Conservation (phyloP, 23 red algal genomes). For the Gracilaria caudata region DNA sequence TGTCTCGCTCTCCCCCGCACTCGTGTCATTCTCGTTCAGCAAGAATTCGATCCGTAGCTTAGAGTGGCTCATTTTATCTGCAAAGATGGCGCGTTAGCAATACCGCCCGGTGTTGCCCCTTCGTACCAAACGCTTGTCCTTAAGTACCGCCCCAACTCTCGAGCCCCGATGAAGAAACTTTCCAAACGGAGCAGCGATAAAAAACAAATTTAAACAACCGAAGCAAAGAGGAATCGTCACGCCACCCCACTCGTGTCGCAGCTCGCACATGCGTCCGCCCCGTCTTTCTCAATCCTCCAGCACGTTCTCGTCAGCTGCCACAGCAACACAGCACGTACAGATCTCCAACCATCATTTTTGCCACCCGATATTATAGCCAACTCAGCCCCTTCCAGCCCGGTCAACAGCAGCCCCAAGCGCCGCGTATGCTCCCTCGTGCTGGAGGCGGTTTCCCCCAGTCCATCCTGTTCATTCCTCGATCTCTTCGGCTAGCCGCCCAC, state of each 20-base stretch:
- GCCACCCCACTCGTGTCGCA: neutral
- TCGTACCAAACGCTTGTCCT: neutral
- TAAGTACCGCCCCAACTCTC: neutral
- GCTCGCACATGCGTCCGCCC: neutral
- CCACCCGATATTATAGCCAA: neutral
- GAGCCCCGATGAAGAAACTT: too few relatives aligned
- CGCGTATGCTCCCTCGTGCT: too few relatives aligned
- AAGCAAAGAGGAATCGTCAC: neutral
- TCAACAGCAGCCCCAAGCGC: too few relatives aligned
- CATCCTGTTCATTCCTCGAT: too few relatives aligned
- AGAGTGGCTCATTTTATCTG: neutral
- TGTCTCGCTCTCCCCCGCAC: neutral
- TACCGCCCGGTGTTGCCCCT: too few relatives aligned
- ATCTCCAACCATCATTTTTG: neutral
- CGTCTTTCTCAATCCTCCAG: neutral
- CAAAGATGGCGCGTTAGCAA: too few relatives aligned
- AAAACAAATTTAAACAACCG: neutral
- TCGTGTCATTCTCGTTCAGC: neutral
- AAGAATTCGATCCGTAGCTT: slow-evolving; percentile 16
- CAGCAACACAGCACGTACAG: neutral
- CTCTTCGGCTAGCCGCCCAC: too few relatives aligned
- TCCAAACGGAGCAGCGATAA: too few relatives aligned
- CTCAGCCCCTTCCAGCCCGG: too few relatives aligned
- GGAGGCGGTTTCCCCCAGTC: neutral
- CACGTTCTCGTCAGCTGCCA: neutral